phyloP scores from a whole-genome alignment of 139 green algal species.

The Chlamydomonas urium region DNA sequence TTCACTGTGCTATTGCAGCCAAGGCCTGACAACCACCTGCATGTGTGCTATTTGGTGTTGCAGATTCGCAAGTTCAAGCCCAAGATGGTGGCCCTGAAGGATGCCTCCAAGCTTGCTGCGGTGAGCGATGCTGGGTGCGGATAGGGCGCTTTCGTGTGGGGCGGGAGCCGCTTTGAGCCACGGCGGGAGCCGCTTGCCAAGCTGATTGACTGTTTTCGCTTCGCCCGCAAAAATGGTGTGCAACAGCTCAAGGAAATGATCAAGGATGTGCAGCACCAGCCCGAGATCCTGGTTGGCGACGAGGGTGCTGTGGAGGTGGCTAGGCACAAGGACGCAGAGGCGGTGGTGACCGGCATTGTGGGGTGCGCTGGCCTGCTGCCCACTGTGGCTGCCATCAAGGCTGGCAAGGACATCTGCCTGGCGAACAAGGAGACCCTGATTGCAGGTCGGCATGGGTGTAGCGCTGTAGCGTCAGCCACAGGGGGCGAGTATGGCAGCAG shows the following conservation, averaged over 20 bases:
- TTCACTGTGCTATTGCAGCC: too few species aligned
- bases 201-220: too few species aligned
- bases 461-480: too few species aligned
- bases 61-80: conserved; percentile 86
- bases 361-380: conserved; percentile 94
- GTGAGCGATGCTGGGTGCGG: too few species aligned
- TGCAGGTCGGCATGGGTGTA: conserved; percentile 13
- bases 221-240: too few species aligned
- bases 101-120: conserved; percentile 55
- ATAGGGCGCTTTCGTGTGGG: too few species aligned
- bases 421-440: conserved; percentile 84
- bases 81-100: conserved; percentile 80
- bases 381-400: conserved; percentile 94
- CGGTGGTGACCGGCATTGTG: conserved; percentile 79
- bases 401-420: conserved; percentile 96
- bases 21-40: too few species aligned
- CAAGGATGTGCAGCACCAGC: conserved; percentile 57
- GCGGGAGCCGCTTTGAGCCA: too few species aligned
- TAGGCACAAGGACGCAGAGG: conserved; percentile 30
- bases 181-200: too few species aligned
- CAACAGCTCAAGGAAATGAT: conserved; percentile 61
- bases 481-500: too few species aligned
- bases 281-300: conserved; percentile 88
- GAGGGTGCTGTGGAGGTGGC: conserved; percentile 83
- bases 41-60: not conserved